Conservation (phyloP, 2,329 filamentous ascomycete species). For the Exutisphaerella laricina region DNA sequence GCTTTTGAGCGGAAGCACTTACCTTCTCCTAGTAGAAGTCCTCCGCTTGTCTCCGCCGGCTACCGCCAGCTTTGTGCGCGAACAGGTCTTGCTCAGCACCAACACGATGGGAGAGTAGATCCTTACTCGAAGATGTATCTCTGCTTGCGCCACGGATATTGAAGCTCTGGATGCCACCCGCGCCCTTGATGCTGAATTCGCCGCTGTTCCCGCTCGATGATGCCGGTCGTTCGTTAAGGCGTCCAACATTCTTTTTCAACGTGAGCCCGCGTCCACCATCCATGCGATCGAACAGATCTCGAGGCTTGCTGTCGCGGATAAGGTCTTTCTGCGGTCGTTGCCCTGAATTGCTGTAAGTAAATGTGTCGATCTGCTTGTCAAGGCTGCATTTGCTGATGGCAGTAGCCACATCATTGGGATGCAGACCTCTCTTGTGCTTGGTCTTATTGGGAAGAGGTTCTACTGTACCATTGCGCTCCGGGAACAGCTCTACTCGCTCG, state of each 20-base stretch:
- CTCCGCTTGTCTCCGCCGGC: background rate
- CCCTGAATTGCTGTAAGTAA: constrained; percentile 19
- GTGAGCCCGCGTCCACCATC: constrained; percentile 12
- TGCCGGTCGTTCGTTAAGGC: constrained; percentile 13
- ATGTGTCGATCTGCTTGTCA: constrained; percentile 16
- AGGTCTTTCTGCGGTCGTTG: constrained; percentile 9
- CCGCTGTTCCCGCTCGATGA: constrained; percentile 16
- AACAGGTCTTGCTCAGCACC: constrained; percentile 14
- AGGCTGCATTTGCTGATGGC: constrained; percentile 26
- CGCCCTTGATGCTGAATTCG: constrained; percentile 35
- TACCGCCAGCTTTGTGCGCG: constrained; percentile 9
- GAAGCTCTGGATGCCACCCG: constrained; percentile 24
- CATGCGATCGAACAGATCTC: constrained; percentile 21
- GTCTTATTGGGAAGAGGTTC: constrained; percentile 38
- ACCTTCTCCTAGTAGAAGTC: constrained; percentile 4
- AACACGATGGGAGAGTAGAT: constrained; percentile 11
- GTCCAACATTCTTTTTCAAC: constrained; percentile 10
- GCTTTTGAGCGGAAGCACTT: no score
- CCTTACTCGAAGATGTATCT: constrained; percentile 10
- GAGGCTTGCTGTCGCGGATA: constrained; percentile 7
- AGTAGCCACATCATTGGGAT: constrained; percentile 21
- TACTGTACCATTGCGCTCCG: constrained; percentile 20
- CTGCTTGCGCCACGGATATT: constrained; percentile 30
- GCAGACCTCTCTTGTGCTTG: constrained; percentile 41
- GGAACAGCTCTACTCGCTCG: constrained; percentile 22